A percentile compares a stretch with the other conserved stretches of the same genome.
These are phyloP conservation scores for Eucalyptus regnans DNA, from an alignment of 345 rosid species.

Conservation along the genomic window DNA sequence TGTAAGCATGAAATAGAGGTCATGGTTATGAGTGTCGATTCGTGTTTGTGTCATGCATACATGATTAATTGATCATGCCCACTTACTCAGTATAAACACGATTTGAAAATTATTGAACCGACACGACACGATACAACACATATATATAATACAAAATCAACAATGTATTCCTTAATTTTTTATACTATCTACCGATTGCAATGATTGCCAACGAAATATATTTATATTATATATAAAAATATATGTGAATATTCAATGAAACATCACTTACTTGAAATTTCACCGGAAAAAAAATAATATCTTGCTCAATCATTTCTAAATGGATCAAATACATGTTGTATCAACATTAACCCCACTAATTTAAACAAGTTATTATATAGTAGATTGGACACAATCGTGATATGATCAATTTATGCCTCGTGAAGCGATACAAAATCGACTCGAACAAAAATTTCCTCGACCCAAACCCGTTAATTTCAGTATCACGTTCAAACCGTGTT, in stretches of 20 bases:
- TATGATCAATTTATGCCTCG: accelerated
- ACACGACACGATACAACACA: not conserved
- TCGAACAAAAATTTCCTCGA: not conserved
- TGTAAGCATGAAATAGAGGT: accelerated
- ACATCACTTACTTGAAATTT: not conserved
- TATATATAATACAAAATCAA: not conserved
- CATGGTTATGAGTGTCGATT: not conserved
- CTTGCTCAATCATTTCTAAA: not conserved
- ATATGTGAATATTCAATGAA: not conserved
- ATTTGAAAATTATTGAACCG: accelerated
- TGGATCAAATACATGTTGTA: not conserved
- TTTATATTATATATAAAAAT: not conserved
- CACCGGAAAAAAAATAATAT: accelerated
- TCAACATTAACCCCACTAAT: accelerated
- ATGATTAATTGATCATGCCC: not conserved
- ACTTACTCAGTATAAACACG: accelerated
- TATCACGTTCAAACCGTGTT: not conserved
- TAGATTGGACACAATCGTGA: accelerated
- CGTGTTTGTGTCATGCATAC: accelerated
- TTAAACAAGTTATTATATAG: not conserved
- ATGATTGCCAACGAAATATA: accelerated
- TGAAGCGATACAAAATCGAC: accelerated
- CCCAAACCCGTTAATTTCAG: not conserved
- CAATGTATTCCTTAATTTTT: not conserved
- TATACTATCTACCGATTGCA: accelerated